These are phyloP conservation scores for Colletotrichum destructivum DNA, from an alignment of 2,329 filamentous ascomycete species.

Conservation along the genomic window DNA sequence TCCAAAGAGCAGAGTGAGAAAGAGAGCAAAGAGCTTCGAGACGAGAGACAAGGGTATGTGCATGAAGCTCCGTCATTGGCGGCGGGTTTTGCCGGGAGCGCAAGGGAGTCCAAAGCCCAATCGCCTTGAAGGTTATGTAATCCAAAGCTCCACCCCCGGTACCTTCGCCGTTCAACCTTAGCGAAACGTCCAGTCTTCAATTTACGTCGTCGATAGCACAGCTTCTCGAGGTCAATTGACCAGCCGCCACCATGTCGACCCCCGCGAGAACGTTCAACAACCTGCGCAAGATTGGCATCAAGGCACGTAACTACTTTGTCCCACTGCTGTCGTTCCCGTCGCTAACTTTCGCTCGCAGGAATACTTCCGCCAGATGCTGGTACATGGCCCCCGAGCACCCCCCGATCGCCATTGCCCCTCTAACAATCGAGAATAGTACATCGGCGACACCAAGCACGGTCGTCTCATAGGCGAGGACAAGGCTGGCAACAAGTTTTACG, in stretches of 20 bases:
- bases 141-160: constrained; percentile 21
- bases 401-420: constrained; percentile 40
- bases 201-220: constrained; percentile 30
- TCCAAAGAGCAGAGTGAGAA: not conserved
- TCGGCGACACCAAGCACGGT: constrained; percentile 95
- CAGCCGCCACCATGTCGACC: constrained; percentile 84
- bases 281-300: constrained; percentile 88
- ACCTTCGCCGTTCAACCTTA: constrained; percentile 38
- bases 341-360: constrained; percentile 69
- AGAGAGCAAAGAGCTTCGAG: constrained; percentile 16
- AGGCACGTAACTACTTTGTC: constrained; percentile 68
- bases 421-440: constrained; percentile 61
- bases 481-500: constrained; percentile 97
- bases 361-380: constrained; percentile 92
- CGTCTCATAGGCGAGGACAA: constrained; percentile 87
- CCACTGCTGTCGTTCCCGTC: constrained; percentile 18
- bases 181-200: constrained; percentile 39
- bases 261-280: constrained; percentile 89
- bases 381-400: constrained; percentile 67
- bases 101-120: constrained; percentile 31
- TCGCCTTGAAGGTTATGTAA: constrained; percentile 37
- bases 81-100: constrained; percentile 34
- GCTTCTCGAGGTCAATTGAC: constrained; percentile 50
- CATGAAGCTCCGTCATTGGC: constrained; percentile 43
- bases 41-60: constrained; percentile 26